A percentile compares a stretch with the other conserved stretches of the same genome.
These are phyloP conservation scores for Penicillium pancosmium DNA, from an alignment of 495 filamentous ascomycete species.

Conservation along the genomic window DNA sequence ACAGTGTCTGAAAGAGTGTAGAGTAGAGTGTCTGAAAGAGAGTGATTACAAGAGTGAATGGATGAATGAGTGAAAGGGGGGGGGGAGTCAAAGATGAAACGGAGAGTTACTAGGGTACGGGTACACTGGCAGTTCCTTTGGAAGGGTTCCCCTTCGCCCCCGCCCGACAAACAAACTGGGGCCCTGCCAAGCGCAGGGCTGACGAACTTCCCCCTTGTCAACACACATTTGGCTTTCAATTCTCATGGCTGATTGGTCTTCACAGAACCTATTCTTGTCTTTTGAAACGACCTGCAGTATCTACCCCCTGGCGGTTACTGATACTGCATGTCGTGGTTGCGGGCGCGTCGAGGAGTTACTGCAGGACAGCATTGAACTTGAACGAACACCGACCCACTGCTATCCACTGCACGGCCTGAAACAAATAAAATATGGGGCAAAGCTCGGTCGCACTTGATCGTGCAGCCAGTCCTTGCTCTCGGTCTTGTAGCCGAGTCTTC, in stretches of 20 bases:
- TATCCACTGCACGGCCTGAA: neutral
- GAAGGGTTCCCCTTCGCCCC: no score
- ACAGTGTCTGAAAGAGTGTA: neutral
- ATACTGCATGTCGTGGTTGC: neutral
- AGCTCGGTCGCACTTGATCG: neutral
- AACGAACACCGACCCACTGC: neutral
- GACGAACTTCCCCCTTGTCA: constrained; percentile 5
- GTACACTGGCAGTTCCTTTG: no score
- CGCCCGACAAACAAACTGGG: no score
- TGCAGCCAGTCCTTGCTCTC: neutral
- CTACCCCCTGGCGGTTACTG: neutral
- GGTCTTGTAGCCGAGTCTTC: neutral
- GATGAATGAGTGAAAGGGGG: neutral
- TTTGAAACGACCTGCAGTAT: no score
- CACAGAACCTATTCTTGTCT: neutral
- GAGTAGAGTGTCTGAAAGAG: constrained; percentile 3
- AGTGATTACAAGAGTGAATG: constrained; percentile 2
- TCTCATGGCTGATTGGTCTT: neutral
- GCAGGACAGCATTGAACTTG: no score
- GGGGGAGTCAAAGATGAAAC: constrained; percentile 20
- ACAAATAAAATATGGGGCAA: constrained; percentile 2
- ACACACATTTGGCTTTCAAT: neutral
- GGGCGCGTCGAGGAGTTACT: neutral
- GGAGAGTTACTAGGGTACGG: no score
- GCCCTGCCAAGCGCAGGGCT: constrained; percentile 15